Evolutionary conservation across 1,139 yeast species (phyloP).

Genomic region (Meyerozyma elateridarum): DNA sequence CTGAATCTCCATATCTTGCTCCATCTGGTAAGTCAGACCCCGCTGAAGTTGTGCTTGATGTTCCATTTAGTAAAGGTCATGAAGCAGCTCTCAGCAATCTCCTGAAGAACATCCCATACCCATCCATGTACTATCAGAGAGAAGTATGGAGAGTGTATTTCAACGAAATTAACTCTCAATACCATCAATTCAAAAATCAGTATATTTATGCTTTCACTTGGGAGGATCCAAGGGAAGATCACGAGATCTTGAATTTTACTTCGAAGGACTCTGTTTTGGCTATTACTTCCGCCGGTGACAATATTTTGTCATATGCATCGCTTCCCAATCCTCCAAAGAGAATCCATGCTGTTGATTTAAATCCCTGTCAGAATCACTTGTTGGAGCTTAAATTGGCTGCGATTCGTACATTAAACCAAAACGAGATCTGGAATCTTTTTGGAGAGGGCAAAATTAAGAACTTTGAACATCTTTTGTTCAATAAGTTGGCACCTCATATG

Average conservation of each 20-base stretch:
- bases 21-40: constrained; percentile 35
- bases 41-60: constrained; percentile 22
- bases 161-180: constrained; percentile 64
- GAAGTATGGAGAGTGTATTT: constrained; percentile 78
- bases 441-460: constrained; percentile 67
- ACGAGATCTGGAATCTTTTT: constrained; percentile 67
- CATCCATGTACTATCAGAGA: constrained; percentile 71
- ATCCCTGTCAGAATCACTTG: constrained; percentile 78
- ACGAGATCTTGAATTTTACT: constrained; percentile 55
- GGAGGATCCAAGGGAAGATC: constrained; percentile 87
- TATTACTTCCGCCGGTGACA: constrained; percentile 84
- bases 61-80: constrained; percentile 58
- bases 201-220: constrained; percentile 84
- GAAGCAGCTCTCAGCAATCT: constrained; percentile 67
- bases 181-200: constrained; percentile 69
- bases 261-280: constrained; percentile 71
- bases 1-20: constrained; percentile 76
- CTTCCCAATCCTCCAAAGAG: constrained; percentile 68
- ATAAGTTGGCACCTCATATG: constrained; percentile 59
- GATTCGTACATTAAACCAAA: constrained; percentile 52
- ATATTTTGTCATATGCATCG: constrained; percentile 67
- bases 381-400: constrained; percentile 75
- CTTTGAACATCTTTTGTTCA: constrained; percentile 42
- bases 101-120: constrained; percentile 66
- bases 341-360: constrained; percentile 81